Evolutionary conservation across 331 rosid genomes (phyloP).

Genomic region (Quercus lobata): DNA sequence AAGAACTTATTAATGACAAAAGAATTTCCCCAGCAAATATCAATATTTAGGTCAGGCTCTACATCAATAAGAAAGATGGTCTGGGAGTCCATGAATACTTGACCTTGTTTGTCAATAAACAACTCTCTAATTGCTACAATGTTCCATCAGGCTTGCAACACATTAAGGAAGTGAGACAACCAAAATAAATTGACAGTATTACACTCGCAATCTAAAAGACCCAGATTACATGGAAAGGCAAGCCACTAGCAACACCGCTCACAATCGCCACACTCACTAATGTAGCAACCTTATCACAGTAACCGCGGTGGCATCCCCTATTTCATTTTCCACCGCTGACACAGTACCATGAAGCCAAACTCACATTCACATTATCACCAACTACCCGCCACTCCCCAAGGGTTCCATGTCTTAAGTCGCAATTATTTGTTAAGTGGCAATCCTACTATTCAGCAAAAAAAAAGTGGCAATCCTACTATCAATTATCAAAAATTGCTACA

Average conservation of each 20-base stretch:
- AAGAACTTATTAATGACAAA: constrained; percentile 10
- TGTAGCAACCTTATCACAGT: not conserved
- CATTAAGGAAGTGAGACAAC: not conserved
- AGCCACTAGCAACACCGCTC: constrained; percentile 10
- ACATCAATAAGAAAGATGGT: constrained; percentile 10
- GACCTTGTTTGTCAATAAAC: not conserved
- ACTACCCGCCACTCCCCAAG: not conserved
- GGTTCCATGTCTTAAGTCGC: not conserved
- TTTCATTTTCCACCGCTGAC: not conserved
- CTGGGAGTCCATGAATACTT: not conserved
- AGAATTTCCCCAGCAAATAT: not conserved
- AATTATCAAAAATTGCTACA: not conserved
- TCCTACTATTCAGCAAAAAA: not conserved
- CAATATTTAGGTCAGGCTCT: constrained; percentile 7
- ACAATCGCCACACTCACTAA: constrained; percentile 13
- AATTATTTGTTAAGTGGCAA: not conserved
- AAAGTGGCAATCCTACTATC: not conserved
- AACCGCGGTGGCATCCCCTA: not conserved
- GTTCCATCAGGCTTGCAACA: not conserved
- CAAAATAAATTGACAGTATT: not conserved
- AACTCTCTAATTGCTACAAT: not conserved
- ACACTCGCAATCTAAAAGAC: not conserved
- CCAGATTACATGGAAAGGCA: constrained; percentile 2
- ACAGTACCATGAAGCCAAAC: not conserved
- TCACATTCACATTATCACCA: not conserved